phyloP scores from a whole-genome alignment of 129 eudicot species.

The Ambrosia artemisiifolia region DNA sequence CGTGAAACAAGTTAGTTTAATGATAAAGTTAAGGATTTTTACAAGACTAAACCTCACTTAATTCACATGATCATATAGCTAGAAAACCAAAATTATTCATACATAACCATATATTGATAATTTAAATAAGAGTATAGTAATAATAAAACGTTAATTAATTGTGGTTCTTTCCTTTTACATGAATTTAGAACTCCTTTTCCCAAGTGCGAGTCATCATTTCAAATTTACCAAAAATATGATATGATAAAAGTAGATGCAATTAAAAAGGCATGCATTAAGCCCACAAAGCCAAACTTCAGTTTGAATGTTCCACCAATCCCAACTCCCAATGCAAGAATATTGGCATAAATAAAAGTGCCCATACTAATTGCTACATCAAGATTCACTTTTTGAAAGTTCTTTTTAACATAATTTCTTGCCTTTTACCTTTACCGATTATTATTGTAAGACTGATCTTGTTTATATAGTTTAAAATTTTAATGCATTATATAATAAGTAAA shows the following conservation, averaged over 20 bases:
- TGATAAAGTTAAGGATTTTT: no score
- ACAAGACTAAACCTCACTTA: no score
- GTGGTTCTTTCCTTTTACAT: slow-evolving; percentile 8
- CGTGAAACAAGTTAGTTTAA: no score
- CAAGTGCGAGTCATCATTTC: slow-evolving; percentile 32
- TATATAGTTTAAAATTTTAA: background rate
- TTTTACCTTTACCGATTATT: background rate
- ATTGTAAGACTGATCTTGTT: background rate
- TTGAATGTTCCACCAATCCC: slow-evolving; percentile 40
- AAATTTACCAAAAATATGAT: slow-evolving; percentile 29
- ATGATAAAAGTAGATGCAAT: slow-evolving; percentile 31
- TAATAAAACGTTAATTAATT: background rate
- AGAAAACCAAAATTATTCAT: no score
- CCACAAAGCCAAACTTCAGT: slow-evolving; percentile 35
- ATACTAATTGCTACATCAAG: slow-evolving; percentile 13
- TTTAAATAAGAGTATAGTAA: background rate
- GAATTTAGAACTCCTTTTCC: slow-evolving; percentile 17
- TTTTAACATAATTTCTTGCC: background rate
- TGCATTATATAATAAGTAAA: background rate
- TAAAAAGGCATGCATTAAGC: slow-evolving; percentile 32
- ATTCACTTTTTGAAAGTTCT: slow-evolving; percentile 6
- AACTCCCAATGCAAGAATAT: slow-evolving; percentile 31
- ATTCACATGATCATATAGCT: no score
- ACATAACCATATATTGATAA: background rate
- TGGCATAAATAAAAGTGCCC: slow-evolving; percentile 25